Evolutionary conservation across 2,329 filamentous ascomycete species (phyloP), one percentile per base, ranked within the genome.

Genomic region (Pseudogymnoascus sp.): DNA sequence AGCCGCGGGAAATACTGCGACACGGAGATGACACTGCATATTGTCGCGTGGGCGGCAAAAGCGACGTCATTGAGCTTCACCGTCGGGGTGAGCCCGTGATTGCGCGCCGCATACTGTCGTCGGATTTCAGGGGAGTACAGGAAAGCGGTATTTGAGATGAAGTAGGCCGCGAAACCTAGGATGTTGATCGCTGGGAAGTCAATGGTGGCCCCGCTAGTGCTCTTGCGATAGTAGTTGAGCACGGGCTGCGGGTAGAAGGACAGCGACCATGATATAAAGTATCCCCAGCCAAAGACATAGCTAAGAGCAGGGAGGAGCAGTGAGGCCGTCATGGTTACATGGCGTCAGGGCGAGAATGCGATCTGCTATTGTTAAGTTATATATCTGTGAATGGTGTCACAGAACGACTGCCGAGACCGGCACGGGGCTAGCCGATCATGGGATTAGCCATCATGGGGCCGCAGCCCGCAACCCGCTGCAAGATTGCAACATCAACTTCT

Each of bases 201-300:
- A 67, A 96, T 87, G 0, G 91, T 90, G 4, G 93, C 87, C 42
- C 95, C 95, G 19, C 85, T 82, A 4, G 93, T 97, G 7, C 90
- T 89, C 64, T 85, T 84, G 62, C 91, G 87, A 31, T 80, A 80
- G 74, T 82, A 88, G 80, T 97, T 97, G 66, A 91, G 82, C 65
- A 96, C 77, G 6, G 89, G 86, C 74, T 97, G 95, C 1, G 93
- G 93, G 74, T 97, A 97, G 78, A 97, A 97, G 14, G 91, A 96
- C 14, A 87, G 77, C 11, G 90, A 93, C 93, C 93, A 95, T 75
- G 83, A 86, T 59, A 86, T 67, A 67, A 85, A 87, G 76, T 93
- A 93, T 72, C 87, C 77, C 88, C 89, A 92, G 74, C 89, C 89
- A 69, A 90, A 84, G 33, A 88, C 72, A 71, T 79, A 81, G 61